A percentile compares a stretch with the other conserved stretches of the same genome.
Conservation (phyloP, 768 basidiomycete species). For the Russula foetens region DNA sequence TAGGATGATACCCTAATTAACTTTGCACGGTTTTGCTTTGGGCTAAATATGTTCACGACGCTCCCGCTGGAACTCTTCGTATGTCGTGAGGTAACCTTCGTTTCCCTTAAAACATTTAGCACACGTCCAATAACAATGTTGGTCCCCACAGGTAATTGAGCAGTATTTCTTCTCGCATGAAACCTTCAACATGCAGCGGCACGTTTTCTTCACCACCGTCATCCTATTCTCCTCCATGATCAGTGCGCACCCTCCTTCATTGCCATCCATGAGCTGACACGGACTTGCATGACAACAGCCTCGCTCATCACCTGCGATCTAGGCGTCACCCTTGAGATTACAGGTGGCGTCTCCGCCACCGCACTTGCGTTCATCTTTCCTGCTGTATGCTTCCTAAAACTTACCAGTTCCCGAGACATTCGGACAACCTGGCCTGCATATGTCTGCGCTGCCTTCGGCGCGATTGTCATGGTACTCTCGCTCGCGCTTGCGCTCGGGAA, state of each 20-base stretch:
- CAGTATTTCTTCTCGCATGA: constrained; percentile 93
- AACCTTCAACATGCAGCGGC: constrained; percentile 71
- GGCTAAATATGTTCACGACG: constrained; percentile 97
- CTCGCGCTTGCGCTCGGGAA: constrained; percentile 70
- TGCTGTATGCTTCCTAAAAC: constrained; percentile 77
- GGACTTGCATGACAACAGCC: constrained; percentile 38
- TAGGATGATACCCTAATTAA: constrained; percentile 87
- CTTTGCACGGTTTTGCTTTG: constrained; percentile 89
- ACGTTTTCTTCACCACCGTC: constrained; percentile 83
- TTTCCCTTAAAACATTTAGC: background rate
- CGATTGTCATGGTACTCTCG: constrained; percentile 69
- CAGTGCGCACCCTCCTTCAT: constrained; percentile 38
- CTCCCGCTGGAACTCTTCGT: constrained; percentile 95
- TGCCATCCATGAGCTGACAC: background rate
- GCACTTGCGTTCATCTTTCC: constrained; percentile 91
- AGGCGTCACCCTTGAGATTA: constrained; percentile 97
- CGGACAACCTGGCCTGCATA: constrained; percentile 63
- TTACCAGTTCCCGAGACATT: constrained; percentile 59
- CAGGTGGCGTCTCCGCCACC: constrained; percentile 92
- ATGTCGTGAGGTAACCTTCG: constrained; percentile 70
- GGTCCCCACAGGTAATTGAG: constrained; percentile 66
- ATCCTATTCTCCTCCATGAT: constrained; percentile 78
- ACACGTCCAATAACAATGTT: background rate
- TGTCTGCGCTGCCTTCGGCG: constrained; percentile 64
- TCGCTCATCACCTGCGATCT: constrained; percentile 91